phyloP scores from a whole-genome alignment of 202 grass and related monocot species.

The Hordeum pubiflorum region DNA sequence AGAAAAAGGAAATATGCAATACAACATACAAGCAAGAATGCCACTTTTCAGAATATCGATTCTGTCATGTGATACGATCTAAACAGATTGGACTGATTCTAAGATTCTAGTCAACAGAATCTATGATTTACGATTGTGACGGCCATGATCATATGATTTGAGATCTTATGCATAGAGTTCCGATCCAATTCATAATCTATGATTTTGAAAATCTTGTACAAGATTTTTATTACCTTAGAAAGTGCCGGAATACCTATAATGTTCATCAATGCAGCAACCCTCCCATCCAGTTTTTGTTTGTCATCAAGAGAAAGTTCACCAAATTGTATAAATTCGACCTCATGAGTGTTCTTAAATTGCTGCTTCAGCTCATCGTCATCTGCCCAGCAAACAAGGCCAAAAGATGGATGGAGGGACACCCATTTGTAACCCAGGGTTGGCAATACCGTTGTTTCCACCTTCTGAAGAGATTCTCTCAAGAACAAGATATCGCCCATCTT shows the following conservation, averaged over 20 bases:
- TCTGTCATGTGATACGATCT: not conserved
- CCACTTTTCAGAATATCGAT: not conserved
- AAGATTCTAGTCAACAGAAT: not conserved
- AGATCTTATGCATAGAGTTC: not conserved
- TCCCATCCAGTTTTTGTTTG: slow-evolving; percentile 45
- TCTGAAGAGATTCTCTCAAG: slow-evolving; percentile 74
- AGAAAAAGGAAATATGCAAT: not conserved
- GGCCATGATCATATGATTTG: not conserved
- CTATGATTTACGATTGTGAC: not conserved
- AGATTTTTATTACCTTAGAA: slow-evolving; percentile 69
- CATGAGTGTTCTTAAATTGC: slow-evolving; percentile 47
- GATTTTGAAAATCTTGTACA: not conserved
- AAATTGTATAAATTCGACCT: slow-evolving; percentile 59
- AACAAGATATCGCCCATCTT: slow-evolving; percentile 49
- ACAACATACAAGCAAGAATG: not conserved
- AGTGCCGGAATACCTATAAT: slow-evolving; percentile 73
- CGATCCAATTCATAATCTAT: not conserved
- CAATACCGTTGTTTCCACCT: slow-evolving; percentile 66
- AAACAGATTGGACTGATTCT: not conserved
- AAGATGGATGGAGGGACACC: slow-evolving; percentile 88
- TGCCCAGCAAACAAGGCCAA: slow-evolving; percentile 82
- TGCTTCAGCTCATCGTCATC: slow-evolving; percentile 73
- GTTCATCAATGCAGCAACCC: slow-evolving; percentile 55
- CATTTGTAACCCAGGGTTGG: slow-evolving; percentile 75
- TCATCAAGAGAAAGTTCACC: slow-evolving; percentile 55